Base-by-base conservation (phyloP, 2,329 filamentous ascomycete genomes). In the Pseudohalonectria lignicola region DNA sequence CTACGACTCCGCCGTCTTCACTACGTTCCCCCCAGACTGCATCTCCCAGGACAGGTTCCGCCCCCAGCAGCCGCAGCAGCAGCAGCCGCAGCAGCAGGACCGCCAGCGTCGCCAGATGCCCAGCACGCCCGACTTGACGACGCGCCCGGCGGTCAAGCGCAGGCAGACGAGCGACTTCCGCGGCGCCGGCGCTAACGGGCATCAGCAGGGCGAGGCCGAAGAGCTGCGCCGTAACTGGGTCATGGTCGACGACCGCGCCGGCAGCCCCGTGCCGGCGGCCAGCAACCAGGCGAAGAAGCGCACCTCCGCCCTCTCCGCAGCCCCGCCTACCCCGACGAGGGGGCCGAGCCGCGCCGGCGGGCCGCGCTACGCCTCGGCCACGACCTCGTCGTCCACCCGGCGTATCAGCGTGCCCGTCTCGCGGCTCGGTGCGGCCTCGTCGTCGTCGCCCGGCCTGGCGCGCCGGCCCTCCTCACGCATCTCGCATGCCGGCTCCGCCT, bases 161-260 rank as follows among this genome's bases (percentile, higher is more conserved):
- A 62, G 73, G 31, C 73, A 76, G 42, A 64, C 71, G n/a, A 59
- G 63, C 38, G 53, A 26, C 7, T 26, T 12, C 23, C 8, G 8
- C 23, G 23, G 23, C 23, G 23, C 8, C 23, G 23, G 23, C 23
- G n/a, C 62, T 2, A 61, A 64, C 15, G 61, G 65, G 25, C 15
- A 18, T 19, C 18, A 17, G 18, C 31, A 34, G 17, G 18, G 15
- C 31, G n/a, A n/a, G 9, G 18, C 19, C 33, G 69, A 76, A 44
- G 74, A 80, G 31, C 61, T 83, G 5, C 66, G 72, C 21, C 71
- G 68, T 39, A 83, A 78, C 57, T 87, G 82, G 82, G 79, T 87
- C 20, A 66, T 87, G 45, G 75, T 87, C 19, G 62, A 63, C 39
- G 67, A 68, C 32, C 54, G 53, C 15, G 45, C 44, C 28, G 35